Evolutionary conservation across 441 rosid genomes (phyloP), one percentile per base, ranked within the genome.

Genomic region (Viola pubescens): DNA sequence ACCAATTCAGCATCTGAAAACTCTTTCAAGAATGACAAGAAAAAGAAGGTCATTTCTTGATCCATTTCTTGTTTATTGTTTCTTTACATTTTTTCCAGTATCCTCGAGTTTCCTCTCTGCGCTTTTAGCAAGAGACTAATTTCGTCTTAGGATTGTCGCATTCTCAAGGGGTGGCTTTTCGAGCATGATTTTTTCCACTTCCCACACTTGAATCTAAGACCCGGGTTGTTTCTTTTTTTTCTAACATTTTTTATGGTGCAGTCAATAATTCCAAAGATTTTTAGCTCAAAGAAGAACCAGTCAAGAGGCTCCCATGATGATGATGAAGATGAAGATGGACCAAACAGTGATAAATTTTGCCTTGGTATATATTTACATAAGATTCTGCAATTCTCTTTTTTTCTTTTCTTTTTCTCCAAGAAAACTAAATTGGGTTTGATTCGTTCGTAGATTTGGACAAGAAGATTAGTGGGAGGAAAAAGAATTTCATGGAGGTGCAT

Each of bases 221-320:
- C 3, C 26, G 26, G 26, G 26, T 19, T 9, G 37, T 51, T 48
- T 44, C 34, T 46, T 2, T 16, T 49, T 9, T 6, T 16, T 6
- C 38, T 11, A 7, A 52, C 44, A 4, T 14, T 56, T 44, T 38
- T 42, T 40, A 50, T 59, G 58, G 40, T 71, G 62, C 75, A 87
- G 95, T 85, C 80, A 52, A 81, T 78, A 58, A 69, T 89, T 60
- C 89, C 94, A 7, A 91, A 81, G 81, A 77, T 85, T 52, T 89
- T 91, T 43, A 74, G 85, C 63, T 72, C 89, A 46, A 84, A 71
- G 73, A 62, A 76, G 65, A 70, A 56, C 62, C 70, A 66, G 34
- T 75, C 79, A 71, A 69, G 60, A 55, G 60, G 62, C 41, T 70
- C 77, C 34, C 77, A 74, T 50, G 82, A 73, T 43, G 82, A 77